phyloP scores from a whole-genome alignment of 1,284 basidiomycete species.

The Cryptococcus sp. region DNA sequence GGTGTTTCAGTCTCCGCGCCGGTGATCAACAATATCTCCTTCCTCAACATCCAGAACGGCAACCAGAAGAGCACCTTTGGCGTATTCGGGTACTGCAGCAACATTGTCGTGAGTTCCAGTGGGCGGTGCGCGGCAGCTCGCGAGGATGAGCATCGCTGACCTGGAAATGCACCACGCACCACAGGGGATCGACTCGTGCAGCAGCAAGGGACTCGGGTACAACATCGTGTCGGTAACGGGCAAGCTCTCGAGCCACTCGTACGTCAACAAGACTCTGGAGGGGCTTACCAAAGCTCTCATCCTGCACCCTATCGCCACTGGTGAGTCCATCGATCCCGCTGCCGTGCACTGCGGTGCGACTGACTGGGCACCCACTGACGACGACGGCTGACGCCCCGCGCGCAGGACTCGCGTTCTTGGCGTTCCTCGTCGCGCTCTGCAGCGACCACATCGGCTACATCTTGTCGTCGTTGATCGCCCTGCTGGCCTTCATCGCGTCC shows the following conservation, averaged over 20 bases:
- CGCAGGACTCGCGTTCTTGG: conserved; percentile 35
- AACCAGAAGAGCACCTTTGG: conserved; percentile 26
- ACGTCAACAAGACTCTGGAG: conserved; percentile 19
- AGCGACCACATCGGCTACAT: conserved; percentile 44
- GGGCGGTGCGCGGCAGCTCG: too few relatives aligned
- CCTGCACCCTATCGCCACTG: conserved; percentile 44
- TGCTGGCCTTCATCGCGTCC: conserved; percentile 42
- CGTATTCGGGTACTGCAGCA: conserved; percentile 38
- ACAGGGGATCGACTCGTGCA: conserved; percentile 2
- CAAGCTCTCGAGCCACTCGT: conserved; percentile 14
- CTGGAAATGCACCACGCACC: not conserved
- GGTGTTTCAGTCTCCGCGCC: conserved; percentile 37
- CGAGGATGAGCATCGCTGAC: not conserved
- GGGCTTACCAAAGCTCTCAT: conserved; percentile 39
- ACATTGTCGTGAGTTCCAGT: conserved; percentile 14
- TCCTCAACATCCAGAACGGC: conserved; percentile 29
- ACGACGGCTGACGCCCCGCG: too few relatives aligned
- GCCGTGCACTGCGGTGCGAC: too few relatives aligned
- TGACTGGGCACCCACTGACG: too few relatives aligned
- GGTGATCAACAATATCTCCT: conserved; percentile 30
- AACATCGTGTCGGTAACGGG: conserved; percentile 23
- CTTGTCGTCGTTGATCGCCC: conserved; percentile 36
- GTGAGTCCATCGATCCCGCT: conserved; percentile 10
- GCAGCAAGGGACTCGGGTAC: conserved; percentile 24
- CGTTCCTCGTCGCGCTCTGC: conserved; percentile 40